Evolutionary conservation across 1,284 basidiomycete species (phyloP).

Genomic region (Xanthoconium separans): DNA sequence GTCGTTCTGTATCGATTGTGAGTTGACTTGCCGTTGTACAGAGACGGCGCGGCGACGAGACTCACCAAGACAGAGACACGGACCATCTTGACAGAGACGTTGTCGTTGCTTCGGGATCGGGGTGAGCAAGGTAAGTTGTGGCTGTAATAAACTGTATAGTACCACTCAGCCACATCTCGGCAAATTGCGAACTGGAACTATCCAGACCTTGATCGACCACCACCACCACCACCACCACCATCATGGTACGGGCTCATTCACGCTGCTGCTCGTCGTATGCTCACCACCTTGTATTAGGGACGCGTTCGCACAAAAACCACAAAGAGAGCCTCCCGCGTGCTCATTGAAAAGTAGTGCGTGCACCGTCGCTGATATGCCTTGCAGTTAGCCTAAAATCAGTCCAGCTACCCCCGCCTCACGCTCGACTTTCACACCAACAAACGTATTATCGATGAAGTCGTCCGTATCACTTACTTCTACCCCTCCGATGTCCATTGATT

Average conservation of each 20-base stretch:
- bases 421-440: slow-evolving; percentile 99
- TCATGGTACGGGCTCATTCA: slow-evolving; percentile 43
- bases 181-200: slow-evolving; percentile 11
- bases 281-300: slow-evolving; percentile 58
- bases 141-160: slow-evolving; percentile 34
- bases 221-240: too few species aligned
- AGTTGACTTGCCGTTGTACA: neutral
- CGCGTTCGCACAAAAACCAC: slow-evolving; percentile 99
- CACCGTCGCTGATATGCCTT: neutral
- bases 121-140: slow-evolving; percentile 14
- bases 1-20: slow-evolving; percentile 60
- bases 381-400: neutral
- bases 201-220: slow-evolving; percentile 18
- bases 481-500: neutral
- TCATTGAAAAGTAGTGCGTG: slow-evolving; percentile 99
- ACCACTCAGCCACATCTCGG: slow-evolving; percentile 33
- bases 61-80: slow-evolving; percentile 81
- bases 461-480: slow-evolving; percentile 25
- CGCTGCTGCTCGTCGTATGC: neutral
- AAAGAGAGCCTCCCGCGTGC: slow-evolving; percentile 97
- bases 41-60: slow-evolving; percentile 19
- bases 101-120: too few species aligned
- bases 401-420: slow-evolving; percentile 91
- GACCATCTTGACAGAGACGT: slow-evolving; percentile 57
- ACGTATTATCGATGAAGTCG: slow-evolving; percentile 98